Percentiles rank a stretch among this genome's conserved stretches.
These are phyloP conservation scores for Bruguiera gymnorhiza DNA, from an alignment of 345 rosid genomes.

Conservation along the genomic window DNA sequence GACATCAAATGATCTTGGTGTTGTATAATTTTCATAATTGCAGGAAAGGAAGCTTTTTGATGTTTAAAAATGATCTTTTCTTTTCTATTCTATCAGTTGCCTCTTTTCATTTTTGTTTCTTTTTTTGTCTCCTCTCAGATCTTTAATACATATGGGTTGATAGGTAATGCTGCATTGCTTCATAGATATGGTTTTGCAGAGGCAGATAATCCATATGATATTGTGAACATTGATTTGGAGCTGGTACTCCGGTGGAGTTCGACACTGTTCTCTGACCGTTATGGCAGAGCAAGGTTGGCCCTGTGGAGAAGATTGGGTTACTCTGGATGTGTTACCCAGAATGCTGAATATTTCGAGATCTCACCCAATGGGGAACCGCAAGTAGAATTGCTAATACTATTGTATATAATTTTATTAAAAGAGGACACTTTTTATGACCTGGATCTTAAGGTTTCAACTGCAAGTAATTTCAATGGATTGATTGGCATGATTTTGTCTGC, in stretches of 20 bases:
- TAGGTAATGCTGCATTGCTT: slow-evolving; percentile 88
- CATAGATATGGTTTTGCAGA: slow-evolving; percentile 94
- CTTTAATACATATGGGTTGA: slow-evolving; percentile 74
- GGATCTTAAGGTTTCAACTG: slow-evolving; percentile 46
- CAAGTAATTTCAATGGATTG: slow-evolving; percentile 21
- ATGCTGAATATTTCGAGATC: slow-evolving; percentile 76
- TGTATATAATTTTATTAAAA: slow-evolving; percentile 55
- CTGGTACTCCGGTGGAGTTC: slow-evolving; percentile 66
- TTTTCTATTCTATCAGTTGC: background rate
- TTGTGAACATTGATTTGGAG: slow-evolving; percentile 81
- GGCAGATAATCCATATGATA: slow-evolving; percentile 59
- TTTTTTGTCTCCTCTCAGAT: slow-evolving; percentile 37
- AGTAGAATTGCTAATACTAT: slow-evolving; percentile 55
- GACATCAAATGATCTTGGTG: background rate
- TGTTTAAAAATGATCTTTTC: background rate
- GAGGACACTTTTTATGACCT: slow-evolving; percentile 45
- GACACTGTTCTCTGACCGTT: slow-evolving; percentile 53
- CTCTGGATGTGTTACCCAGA: slow-evolving; percentile 57
- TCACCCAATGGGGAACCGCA: slow-evolving; percentile 70
- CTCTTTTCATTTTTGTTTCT: background rate
- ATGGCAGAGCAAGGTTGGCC: slow-evolving; percentile 60
- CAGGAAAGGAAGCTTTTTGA: background rate
- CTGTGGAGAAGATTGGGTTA: slow-evolving; percentile 66
- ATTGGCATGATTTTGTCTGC: slow-evolving; percentile 32
- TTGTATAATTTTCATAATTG: slow-evolving; percentile 2